Conservation (phyloP, 2,329 filamentous ascomycete species). For the Claviceps sorghi region DNA sequence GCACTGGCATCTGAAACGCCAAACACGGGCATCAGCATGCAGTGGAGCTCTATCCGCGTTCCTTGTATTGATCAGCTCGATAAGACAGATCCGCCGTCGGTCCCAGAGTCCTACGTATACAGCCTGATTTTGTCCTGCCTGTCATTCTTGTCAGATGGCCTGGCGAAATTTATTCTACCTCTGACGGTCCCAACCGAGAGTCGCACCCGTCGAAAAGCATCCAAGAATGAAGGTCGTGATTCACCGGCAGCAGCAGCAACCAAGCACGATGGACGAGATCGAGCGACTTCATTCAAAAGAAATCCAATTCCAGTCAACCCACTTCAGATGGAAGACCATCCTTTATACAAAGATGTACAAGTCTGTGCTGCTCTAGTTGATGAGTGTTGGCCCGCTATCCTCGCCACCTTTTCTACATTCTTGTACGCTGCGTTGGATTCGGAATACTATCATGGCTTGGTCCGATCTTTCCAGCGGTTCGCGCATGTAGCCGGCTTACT, state of each 20-base stretch:
- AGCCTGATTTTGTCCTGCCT: slow-evolving; percentile 79
- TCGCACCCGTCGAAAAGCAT: slow-evolving; percentile 35
- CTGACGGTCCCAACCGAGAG: slow-evolving; percentile 68
- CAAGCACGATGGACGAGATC: slow-evolving; percentile 30
- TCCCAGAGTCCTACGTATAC: slow-evolving; percentile 91
- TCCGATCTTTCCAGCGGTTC: slow-evolving; percentile 87
- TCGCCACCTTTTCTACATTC: slow-evolving; percentile 92
- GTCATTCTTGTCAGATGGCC: slow-evolving; percentile 74
- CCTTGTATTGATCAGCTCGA: slow-evolving; percentile 90
- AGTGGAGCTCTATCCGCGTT: slow-evolving; percentile 80
- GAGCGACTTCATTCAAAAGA: slow-evolving; percentile 55
- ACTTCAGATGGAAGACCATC: slow-evolving; percentile 57
- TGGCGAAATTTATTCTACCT: slow-evolving; percentile 86
- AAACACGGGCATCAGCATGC: slow-evolving; percentile 67
- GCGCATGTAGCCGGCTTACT: slow-evolving; percentile 87
- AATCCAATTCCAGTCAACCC: slow-evolving; percentile 76
- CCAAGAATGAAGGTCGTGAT: slow-evolving; percentile 29
- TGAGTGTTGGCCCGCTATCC: slow-evolving; percentile 85
- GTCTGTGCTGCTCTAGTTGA: slow-evolving; percentile 73
- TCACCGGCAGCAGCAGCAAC: slow-evolving; percentile 23
- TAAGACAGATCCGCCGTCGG: slow-evolving; percentile 66
- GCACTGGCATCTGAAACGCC: slow-evolving; percentile 51
- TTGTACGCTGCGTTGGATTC: slow-evolving; percentile 82
- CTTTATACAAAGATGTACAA: slow-evolving; percentile 55
- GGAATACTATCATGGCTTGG: slow-evolving; percentile 83